A percentile compares a stretch with the other conserved stretches of the same genome.
Conservation (phyloP, 2,329 filamentous ascomycete genomes). For the Penicillium crustosum region DNA sequence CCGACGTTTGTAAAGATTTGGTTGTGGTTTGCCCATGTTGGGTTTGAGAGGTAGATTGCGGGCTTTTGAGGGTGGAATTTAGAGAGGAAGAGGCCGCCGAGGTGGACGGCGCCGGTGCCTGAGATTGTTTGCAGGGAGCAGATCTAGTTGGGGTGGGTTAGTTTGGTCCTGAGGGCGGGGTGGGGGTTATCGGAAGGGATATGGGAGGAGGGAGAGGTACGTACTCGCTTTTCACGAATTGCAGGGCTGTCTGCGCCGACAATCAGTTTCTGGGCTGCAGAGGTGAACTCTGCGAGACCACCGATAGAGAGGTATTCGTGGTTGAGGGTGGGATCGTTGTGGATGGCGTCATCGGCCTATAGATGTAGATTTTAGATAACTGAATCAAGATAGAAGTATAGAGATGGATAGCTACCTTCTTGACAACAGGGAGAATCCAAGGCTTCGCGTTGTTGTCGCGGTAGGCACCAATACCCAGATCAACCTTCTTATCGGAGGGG, state of each 20-base stretch:
- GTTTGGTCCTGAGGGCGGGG: neutral
- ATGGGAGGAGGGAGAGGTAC: slow-evolving; percentile 17
- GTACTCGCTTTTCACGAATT: slow-evolving; percentile 74
- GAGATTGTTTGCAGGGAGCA: slow-evolving; percentile 92
- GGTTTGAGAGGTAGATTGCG: slow-evolving; percentile 85
- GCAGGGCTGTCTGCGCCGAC: slow-evolving; percentile 78
- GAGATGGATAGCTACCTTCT: slow-evolving; percentile 64
- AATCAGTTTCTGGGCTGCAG: slow-evolving; percentile 86
- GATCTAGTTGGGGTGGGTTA: slow-evolving; percentile 43
- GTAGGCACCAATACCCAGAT: slow-evolving; percentile 93
- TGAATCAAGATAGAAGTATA: neutral
- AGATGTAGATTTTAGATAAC: slow-evolving; percentile 4
- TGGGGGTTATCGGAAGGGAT: neutral
- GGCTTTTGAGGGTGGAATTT: slow-evolving; percentile 76
- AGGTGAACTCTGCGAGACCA: slow-evolving; percentile 79
- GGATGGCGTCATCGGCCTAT: slow-evolving; percentile 87
- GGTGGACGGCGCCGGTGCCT: slow-evolving; percentile 90
- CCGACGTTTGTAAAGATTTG: slow-evolving; percentile 95
- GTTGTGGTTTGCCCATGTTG: slow-evolving; percentile 98
- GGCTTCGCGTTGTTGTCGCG: slow-evolving; percentile 93
- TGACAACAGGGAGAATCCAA: slow-evolving; percentile 94
- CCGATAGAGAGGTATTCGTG: slow-evolving; percentile 98
- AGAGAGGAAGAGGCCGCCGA: slow-evolving; percentile 89
- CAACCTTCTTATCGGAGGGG: slow-evolving; percentile 74
- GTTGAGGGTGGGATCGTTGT: slow-evolving; percentile 84